A percentile compares a stretch with the other conserved stretches of the same genome.
Conservation (phyloP, 176 grass and related monocot species). For the Lolium perenne region DNA sequence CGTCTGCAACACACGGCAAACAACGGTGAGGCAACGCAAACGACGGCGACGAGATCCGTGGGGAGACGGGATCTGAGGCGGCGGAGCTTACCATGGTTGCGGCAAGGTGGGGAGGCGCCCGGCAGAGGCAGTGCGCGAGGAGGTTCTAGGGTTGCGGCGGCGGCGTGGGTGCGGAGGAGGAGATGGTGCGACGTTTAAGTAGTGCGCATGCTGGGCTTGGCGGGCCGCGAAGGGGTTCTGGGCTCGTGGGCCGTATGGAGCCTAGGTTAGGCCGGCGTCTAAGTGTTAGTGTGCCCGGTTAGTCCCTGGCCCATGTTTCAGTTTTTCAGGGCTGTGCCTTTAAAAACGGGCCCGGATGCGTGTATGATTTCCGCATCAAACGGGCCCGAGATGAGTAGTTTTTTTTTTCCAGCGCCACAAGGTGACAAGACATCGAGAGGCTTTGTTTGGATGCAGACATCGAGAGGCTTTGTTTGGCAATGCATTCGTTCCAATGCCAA, state of each 20-base stretch:
- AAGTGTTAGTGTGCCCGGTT: neutral
- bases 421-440: too few species aligned
- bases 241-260: neutral
- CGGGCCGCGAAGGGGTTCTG: neutral
- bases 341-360: neutral
- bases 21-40: neutral
- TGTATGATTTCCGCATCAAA: neutral
- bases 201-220: slow-evolving; percentile 21
- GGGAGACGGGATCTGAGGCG: neutral
- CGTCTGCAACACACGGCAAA: slow-evolving; percentile 38
- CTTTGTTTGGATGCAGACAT: too few species aligned
- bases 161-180: neutral
- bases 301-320: neutral
- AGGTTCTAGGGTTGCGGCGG: slow-evolving; percentile 36
- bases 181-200: slow-evolving; percentile 1
- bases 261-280: neutral
- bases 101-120: neutral
- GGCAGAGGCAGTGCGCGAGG: neutral
- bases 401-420: too few species aligned
- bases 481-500: too few species aligned
- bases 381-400: too few species aligned
- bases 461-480: too few species aligned
- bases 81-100: slow-evolving; percentile 43
- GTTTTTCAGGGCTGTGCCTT: neutral
- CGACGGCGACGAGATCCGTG: neutral